Percentiles rank a stretch among this genome's conserved stretches.
Evolutionary conservation across 1,139 yeast genomes (phyloP).

Genomic region (Diutina rugosa): DNA sequence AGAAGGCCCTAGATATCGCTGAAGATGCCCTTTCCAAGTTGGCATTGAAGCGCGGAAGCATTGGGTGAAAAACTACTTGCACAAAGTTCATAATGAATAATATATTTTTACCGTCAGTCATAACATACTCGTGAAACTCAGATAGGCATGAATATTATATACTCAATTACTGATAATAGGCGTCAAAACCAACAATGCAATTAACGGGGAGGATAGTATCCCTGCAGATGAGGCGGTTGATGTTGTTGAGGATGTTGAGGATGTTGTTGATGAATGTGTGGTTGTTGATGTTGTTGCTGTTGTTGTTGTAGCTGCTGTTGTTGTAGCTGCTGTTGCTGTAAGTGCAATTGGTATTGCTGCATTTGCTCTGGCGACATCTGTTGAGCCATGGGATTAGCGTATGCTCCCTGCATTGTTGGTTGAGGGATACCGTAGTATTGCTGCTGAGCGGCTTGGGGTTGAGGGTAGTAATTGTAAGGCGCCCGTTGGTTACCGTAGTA

Average conservation of each 20-base stretch:
- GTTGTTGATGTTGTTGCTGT: constrained; percentile 1
- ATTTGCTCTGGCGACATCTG: constrained; percentile 1
- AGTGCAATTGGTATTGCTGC: background rate
- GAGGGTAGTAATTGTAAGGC: background rate
- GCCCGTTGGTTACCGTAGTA: constrained; percentile 2
- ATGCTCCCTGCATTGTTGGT: background rate
- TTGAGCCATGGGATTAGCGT: background rate
- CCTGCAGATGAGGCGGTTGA: background rate
- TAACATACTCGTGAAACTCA: background rate
- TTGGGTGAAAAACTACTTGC: background rate
- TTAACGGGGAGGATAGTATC: background rate
- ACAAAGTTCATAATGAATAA: background rate
- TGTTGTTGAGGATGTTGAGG: constrained; percentile 4
- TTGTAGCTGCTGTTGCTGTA: background rate
- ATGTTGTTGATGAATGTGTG: constrained; percentile 2
- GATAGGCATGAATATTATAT: background rate
- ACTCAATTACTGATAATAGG: background rate
- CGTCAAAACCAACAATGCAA: background rate
- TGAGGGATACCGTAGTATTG: constrained; percentile 2
- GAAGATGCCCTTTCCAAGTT: constrained; percentile 13
- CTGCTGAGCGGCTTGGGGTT: constrained; percentile 3
- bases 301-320: constrained; percentile 6
- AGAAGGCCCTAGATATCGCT: constrained; percentile 41
- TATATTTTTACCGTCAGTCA: background rate
- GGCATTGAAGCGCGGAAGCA: background rate